A percentile compares a stretch with the other conserved stretches of the same genome.
Conservation (phyloP, 768 basidiomycete species). For the Phaffia tasmanica region DNA sequence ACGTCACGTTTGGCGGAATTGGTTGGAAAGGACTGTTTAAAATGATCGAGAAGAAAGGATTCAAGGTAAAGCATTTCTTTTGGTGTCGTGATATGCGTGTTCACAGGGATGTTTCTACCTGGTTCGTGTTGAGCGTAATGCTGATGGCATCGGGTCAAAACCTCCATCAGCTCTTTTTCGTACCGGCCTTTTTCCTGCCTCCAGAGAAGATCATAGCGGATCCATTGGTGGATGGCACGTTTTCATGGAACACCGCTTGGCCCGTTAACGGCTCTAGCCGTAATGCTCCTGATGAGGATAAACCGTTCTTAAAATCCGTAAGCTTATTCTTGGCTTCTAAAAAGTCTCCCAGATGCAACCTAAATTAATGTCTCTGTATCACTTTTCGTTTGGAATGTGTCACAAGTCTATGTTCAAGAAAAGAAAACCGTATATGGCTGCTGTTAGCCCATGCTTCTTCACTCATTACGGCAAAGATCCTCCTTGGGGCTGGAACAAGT, state of each 20-base stretch:
- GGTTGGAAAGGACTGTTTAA: constrained; percentile 33
- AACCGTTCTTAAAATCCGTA: constrained; percentile 31
- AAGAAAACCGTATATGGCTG: constrained; percentile 37
- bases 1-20: constrained; percentile 29
- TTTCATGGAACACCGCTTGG: constrained; percentile 38
- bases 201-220: constrained; percentile 32
- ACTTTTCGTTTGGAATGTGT: neutral
- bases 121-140: neutral
- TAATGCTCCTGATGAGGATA: constrained; percentile 29
- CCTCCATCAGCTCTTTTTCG: constrained; percentile 34
- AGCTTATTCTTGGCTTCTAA: constrained; percentile 2
- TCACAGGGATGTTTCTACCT: too few species aligned
- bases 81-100: neutral
- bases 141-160: neutral
- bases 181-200: constrained; percentile 37
- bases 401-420: neutral
- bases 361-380: neutral
- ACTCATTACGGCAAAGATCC: constrained; percentile 38
- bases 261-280: neutral
- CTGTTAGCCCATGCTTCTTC: constrained; percentile 37
- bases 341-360: neutral
- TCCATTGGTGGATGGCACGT: constrained; percentile 33
- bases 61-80: constrained; percentile 29
- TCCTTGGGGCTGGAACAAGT: constrained; percentile 38
- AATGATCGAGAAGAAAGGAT: constrained; percentile 25